Base-by-base conservation (phyloP, 805 yeast species). In the Teunomyces funiuensis region DNA sequence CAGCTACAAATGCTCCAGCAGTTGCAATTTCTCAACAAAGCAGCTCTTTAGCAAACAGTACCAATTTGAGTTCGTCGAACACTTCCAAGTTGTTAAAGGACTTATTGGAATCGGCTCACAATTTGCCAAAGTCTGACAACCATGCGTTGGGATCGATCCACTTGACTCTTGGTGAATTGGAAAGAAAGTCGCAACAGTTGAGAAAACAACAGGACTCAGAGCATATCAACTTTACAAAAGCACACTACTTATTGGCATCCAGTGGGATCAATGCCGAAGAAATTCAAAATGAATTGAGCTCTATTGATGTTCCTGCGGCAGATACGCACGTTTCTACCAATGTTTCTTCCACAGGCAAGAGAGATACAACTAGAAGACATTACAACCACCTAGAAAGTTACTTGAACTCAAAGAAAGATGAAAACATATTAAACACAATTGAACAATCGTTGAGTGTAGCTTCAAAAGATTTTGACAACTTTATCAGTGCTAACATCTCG, bases 211-310 rank as follows among this genome's bases (percentile, higher is more conserved):
- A 53, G 11, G 51, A 44, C 28, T 58, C 60, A n/a, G 74, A 70
- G 27, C 57, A 57, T 14, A 53, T 58, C 10, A 67, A 68, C 33
- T 74, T 66, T 54, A 83, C 88, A 2, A 83, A 81, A 53, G 93
- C 87, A 2, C 98, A 93, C 57, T 93, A 93, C 60, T 67, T 93
- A 28, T 69, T 91, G 33, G 96, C 97, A 5, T 86, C 90, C 1
- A 84, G 91, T 55, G 97, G 97, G 1, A 77, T 89, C 39, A 49
- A 46, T 38, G 52, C 53, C n/a, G 51, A 49, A 18, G 53, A 49
- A 19, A 49, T 49, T 6, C 51, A 49, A 29, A 41, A 33, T 19
- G 53, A 49, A 28, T 44, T 47, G 27, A 42, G 41, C 28, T 37
- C 33, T 55, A 55, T 44, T 50, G 56, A 26, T 37, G 45, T 38